phyloP scores from a whole-genome alignment of 345 rosid species.

The Pseudoturritis turrita region DNA sequence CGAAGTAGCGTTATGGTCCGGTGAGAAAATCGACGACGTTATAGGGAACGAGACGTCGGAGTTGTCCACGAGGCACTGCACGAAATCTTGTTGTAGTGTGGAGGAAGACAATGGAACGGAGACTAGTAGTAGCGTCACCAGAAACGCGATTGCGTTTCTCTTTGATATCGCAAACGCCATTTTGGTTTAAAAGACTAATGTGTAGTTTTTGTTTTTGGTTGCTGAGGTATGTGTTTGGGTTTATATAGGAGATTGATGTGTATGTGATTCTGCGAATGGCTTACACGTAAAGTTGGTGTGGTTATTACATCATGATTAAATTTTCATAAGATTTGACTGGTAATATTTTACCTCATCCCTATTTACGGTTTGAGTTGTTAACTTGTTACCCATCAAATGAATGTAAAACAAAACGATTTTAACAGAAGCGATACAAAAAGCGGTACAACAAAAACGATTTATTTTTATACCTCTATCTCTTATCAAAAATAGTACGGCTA shows the following conservation, averaged over 20 bases:
- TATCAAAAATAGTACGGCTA: no score
- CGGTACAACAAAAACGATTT: no score
- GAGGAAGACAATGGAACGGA: slow-evolving; percentile 15
- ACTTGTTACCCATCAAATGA: no score
- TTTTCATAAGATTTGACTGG: neutral
- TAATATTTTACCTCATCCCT: no score
- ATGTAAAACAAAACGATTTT: no score
- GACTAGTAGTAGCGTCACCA: slow-evolving; percentile 11
- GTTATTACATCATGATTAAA: slow-evolving; percentile 5
- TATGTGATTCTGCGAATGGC: neutral
- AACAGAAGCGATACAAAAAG: no score
- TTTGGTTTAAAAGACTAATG: neutral
- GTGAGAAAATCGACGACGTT: slow-evolving; percentile 36
- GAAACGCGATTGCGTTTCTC: slow-evolving; percentile 6
- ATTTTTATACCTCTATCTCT: no score
- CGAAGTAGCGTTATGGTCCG: slow-evolving; percentile 36
- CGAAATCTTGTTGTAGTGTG: slow-evolving; percentile 41
- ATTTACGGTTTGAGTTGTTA: no score
- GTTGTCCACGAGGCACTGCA: slow-evolving; percentile 40
- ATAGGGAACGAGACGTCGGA: slow-evolving; percentile 37
- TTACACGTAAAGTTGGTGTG: slow-evolving; percentile 32
- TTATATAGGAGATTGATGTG: slow-evolving; percentile 25
- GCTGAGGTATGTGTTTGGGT: slow-evolving; percentile 26
- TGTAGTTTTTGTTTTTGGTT: slow-evolving; percentile 14
- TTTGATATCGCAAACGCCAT: slow-evolving; percentile 22